These are phyloP conservation scores for Septoria linicola DNA, from an alignment of 2,329 filamentous ascomycete genomes.

Conservation along the genomic window DNA sequence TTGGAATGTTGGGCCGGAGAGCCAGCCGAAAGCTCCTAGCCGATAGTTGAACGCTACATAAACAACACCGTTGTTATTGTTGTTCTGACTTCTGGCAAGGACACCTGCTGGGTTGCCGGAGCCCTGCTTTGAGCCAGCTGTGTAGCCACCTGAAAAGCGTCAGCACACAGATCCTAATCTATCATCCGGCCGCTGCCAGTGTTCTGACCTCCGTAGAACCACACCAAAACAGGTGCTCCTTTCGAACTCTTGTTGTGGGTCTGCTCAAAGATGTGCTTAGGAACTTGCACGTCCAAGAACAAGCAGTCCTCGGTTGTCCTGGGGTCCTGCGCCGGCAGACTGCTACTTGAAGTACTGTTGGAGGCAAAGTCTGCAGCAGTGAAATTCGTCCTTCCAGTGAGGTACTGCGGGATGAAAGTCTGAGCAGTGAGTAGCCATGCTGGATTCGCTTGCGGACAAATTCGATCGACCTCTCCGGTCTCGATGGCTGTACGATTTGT, in stretches of 20 bases:
- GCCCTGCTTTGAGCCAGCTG: slow-evolving; percentile 40
- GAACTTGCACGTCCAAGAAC: slow-evolving; percentile 43
- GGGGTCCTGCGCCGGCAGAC: slow-evolving; percentile 29
- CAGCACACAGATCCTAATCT: no score
- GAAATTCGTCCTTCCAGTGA: slow-evolving; percentile 19
- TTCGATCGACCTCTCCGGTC: slow-evolving; percentile 43
- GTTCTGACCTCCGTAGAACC: slow-evolving; percentile 54
- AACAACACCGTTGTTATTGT: slow-evolving; percentile 43
- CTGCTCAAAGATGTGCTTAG: slow-evolving; percentile 36
- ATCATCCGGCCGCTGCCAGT: no score
- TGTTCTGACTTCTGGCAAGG: slow-evolving; percentile 42
- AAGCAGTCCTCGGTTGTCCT: slow-evolving; percentile 41
- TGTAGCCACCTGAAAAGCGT: no score
- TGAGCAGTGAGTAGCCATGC: slow-evolving; percentile 43
- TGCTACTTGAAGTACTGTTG: neutral
- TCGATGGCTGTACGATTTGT: slow-evolving; percentile 47
- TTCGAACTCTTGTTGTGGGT: slow-evolving; percentile 4
- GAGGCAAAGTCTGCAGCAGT: slow-evolving; percentile 2
- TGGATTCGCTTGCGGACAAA: slow-evolving; percentile 48
- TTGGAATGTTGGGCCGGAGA: slow-evolving; percentile 47
- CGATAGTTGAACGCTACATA: slow-evolving; percentile 52
- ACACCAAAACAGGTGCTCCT: slow-evolving; percentile 42
- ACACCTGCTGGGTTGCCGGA: slow-evolving; percentile 38
- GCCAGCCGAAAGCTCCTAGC: slow-evolving; percentile 51
- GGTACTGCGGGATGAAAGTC: slow-evolving; percentile 37